Base-by-base conservation (phyloP, 2,329 filamentous ascomycete species). In the Cordyceps fumosorosea region DNA sequence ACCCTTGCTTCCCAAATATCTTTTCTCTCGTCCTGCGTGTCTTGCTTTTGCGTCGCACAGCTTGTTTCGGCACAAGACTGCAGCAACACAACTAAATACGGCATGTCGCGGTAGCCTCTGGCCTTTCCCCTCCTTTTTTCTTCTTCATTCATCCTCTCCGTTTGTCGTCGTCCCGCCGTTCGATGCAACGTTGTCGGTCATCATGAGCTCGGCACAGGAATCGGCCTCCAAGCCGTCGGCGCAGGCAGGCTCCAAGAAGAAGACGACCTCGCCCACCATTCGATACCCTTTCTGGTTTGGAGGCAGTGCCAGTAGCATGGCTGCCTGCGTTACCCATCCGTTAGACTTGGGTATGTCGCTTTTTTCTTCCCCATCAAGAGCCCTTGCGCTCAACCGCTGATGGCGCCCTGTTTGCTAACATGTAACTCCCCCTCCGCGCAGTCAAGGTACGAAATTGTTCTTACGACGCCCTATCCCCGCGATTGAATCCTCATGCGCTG, bases 201-300 rank as follows among this genome's bases (percentile, higher is more conserved):
- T 22, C 47, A 61, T 61, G 54, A 57, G 47, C 54, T 56, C 57
- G 52, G 58, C 62, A 45, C 42, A 61, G n/a, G 29, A 62, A 51
- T 51, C 62, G 53, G 51, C 57, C 67, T 56, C 67, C 66, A 57
- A 60, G 65, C 66, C 29, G 65, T 64, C 55, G 55, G 65, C 29
- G 12, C 51, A 53, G n/a, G 22, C 64, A 60, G 66, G 57, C 51
- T 55, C 52, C 44, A 63, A 65, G 37, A 69, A 70, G 62, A 72
- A 76, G 68, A 76, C 78, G 70, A 77, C 77, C 65, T 70, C 72
- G 65, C 72, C 68, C 37, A 66, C 77, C 2, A 73, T 83, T 48
- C 77, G 78, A 64, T 93, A 93, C 77, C 90, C 90, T 11, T 93
- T 93, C 76, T 98, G 93, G 95, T 98, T 99, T 75, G 95, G 95